Base-by-base conservation (phyloP, 192 early-diverging fungal species). In the Coemansia sp. region DNA sequence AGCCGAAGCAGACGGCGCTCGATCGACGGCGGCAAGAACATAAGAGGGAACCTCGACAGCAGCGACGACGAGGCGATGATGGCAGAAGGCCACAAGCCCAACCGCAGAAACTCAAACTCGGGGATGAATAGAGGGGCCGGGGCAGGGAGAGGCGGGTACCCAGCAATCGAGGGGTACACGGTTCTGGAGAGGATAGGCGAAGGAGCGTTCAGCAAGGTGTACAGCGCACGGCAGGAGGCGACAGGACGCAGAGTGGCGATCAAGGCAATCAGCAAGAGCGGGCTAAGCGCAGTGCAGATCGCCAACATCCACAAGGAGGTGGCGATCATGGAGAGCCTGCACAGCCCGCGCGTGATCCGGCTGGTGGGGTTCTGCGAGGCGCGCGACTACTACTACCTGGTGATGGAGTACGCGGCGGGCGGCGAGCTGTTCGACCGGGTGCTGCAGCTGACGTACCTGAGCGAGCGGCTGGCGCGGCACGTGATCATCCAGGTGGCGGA, bases 391-490 rank as follows among this genome's bases (percentile, higher is more conserved):
- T 92, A 89, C 68, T 90, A 88, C 62, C 69, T 94, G 15, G 79
- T 93, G 3, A 83, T 94, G 58, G 94, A 97, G 73, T 83, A 88
- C 37, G 88, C 89, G 37, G 78, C 86, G n/a, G 93, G 92, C 60
- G 94, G 94, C 63, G 94, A 97, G 76, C 82, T 97, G 27, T 97
- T 93, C 64, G 88, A 95, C 72, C 85, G 89, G 34, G 87, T 95
- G 36, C 88, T 92, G 44, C 84, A 88, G 64, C 70, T 92, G 28
- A 92, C 91, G 9, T 92, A 90, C 69, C 83, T 93, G 57, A 89
- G 88, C 41, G 93, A 95, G 70, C 78, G 84, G 7, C 65, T 92
- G 34, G 76, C 89, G 15, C 86, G 92, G 4, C 89, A 93, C 65
- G 89, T 94, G 47, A 92, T 94, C 58, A 80, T 87, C 28, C 93